phyloP scores from a whole-genome alignment of 805 yeast genomes.

The Spathaspora boniae region DNA sequence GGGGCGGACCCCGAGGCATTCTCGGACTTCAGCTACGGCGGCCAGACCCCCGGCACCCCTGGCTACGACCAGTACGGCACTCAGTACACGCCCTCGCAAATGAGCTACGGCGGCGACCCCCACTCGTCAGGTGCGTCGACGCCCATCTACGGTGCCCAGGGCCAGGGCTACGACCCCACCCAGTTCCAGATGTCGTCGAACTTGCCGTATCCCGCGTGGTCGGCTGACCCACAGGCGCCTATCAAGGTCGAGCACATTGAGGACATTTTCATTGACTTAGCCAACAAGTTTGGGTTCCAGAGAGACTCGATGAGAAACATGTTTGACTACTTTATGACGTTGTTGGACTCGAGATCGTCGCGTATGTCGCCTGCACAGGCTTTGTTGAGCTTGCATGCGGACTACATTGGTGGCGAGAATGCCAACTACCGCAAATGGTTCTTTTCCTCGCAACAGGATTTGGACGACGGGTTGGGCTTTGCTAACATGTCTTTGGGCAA shows the following conservation, averaged over 20 bases:
- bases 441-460: constrained; percentile 83
- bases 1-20: constrained; percentile 58
- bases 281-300: constrained; percentile 85
- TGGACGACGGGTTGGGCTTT: constrained; percentile 81
- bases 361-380: constrained; percentile 92
- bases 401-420: constrained; percentile 82
- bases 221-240: constrained; percentile 90
- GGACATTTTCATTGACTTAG: constrained; percentile 78
- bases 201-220: constrained; percentile 99
- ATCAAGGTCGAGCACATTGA: constrained; percentile 79
- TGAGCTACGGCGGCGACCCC: constrained; percentile 74
- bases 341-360: constrained; percentile 78
- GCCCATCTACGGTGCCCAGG: constrained; percentile 77
- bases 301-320: constrained; percentile 91
- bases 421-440: constrained; percentile 87
- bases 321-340: constrained; percentile 84
- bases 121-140: constrained; percentile 93
- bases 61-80: constrained; percentile 67
- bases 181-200: constrained; percentile 66
- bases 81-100: constrained; percentile 80
- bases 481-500: constrained; percentile 78
- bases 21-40: constrained; percentile 64
- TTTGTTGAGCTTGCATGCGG: constrained; percentile 75
- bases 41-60: constrained; percentile 51
- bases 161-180: constrained; percentile 56